Evolutionary conservation across 1,284 basidiomycete species (phyloP), one percentile per base, ranked within the genome.

Genomic region (Ceratobasidium sp.): DNA sequence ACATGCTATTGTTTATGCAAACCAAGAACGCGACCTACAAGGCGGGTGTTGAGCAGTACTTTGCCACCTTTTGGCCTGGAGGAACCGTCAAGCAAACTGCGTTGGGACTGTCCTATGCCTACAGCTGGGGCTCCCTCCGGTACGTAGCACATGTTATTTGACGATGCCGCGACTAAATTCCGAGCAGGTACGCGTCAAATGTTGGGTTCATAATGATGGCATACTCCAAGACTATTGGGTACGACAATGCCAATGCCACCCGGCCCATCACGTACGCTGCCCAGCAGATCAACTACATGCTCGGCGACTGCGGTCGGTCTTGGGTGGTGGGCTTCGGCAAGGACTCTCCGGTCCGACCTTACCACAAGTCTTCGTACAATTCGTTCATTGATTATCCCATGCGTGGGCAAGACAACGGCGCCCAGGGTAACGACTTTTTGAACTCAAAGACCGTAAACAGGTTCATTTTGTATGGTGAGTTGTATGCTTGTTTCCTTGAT

Each of bases 301-400:
- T 69, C 43, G 68, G 68, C 22, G 68, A 69, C 22, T 49, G 43
- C n/a, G 68, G 68, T 29, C 68, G 68, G 1, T 69, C 68, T 8
- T 69, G 68, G 68, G 68, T 69, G n/a, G 68, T 69, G 22, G 68
- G 68, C 31, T 69, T 69, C 17, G 68, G 68, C 3, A 38, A 69
- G 47, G 47, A 58, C 34, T 69, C 68, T 25, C 68, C 68, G 22
- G 20, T 69, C n/a, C 42, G 68, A 6, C 68, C 68, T 0, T 69
- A 69, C 56, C 68, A 69, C 43, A 69, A 69, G 22, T 69, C 68
- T 43, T 60, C 55, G 20, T 69, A 69, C 57, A 69, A 69, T 50
- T 60, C 56, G 32, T 69, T 69, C 56, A 69, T 69, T 49, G 68
- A 69, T 38, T 69, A 69, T 13, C 68, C 68, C 1, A 32, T 69